Percentiles rank a stretch among this genome's conserved stretches.
Evolutionary conservation across 1,139 yeast genomes (phyloP).

Genomic region (Chernovozyma aurita): DNA sequence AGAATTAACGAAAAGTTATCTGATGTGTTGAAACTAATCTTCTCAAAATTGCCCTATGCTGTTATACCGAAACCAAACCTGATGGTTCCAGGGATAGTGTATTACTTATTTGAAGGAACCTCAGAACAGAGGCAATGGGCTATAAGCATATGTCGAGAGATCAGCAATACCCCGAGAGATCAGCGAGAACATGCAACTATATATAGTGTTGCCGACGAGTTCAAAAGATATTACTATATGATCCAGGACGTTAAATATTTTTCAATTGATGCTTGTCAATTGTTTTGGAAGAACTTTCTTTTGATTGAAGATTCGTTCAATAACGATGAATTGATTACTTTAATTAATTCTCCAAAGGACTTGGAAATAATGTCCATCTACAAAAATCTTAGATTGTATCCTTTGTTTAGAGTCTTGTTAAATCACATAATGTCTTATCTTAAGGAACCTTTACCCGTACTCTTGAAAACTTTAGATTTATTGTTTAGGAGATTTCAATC

Average conservation of each 20-base stretch:
- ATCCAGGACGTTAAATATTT: conserved; percentile 51
- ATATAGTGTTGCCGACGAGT: conserved; percentile 48
- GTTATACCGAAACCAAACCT: conserved; percentile 9
- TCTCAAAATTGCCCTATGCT: not conserved
- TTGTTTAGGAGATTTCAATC: conserved; percentile 35
- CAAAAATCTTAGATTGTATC: conserved; percentile 35
- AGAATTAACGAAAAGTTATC: conserved; percentile 20
- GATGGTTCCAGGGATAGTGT: conserved; percentile 47
- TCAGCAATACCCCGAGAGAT: not conserved
- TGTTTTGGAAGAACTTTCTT: conserved; percentile 50
- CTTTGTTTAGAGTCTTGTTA: conserved; percentile 43
- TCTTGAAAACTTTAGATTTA: conserved; percentile 43
- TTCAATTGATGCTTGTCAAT: conserved; percentile 35
- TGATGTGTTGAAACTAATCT: not conserved
- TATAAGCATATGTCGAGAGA: not conserved
- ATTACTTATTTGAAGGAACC: conserved; percentile 51
- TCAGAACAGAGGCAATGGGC: conserved; percentile 46
- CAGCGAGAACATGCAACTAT: conserved; percentile 1
- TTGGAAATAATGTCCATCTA: conserved; percentile 37
- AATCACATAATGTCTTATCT: conserved; percentile 48
- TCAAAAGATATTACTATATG: conserved; percentile 42
- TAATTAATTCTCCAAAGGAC: conserved; percentile 41
- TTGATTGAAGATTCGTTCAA: conserved; percentile 39
- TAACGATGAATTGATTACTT: conserved; percentile 32
- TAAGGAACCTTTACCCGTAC: conserved; percentile 50